Evolutionary conservation across 1,284 basidiomycete species (phyloP).

Genomic region (Sporisorium iseilematis-ciliati): DNA sequence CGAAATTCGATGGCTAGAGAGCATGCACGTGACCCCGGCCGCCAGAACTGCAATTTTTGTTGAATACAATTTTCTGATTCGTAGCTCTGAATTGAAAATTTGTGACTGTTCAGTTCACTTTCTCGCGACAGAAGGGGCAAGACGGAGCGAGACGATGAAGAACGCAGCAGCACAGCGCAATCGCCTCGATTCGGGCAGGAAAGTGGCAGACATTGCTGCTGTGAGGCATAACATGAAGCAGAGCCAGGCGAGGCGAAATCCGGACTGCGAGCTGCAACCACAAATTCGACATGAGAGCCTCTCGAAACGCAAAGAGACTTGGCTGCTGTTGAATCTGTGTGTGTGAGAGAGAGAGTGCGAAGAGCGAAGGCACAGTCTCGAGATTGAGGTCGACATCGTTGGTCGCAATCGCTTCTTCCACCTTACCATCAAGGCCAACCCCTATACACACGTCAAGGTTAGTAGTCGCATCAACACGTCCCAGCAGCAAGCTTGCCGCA

Average conservation of each 20-base stretch:
- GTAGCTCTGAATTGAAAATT: background rate
- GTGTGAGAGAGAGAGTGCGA: background rate
- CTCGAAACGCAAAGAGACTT: background rate
- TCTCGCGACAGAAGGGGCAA: too few relatives aligned
- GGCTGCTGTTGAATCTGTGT: constrained; percentile 2
- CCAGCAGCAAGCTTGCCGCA: constrained; percentile 4
- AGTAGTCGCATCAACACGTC: constrained; percentile 23
- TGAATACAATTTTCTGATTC: too few relatives aligned
- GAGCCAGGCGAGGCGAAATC: background rate
- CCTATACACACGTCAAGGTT: constrained; percentile 58
- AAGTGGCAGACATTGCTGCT: too few relatives aligned
- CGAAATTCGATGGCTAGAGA: background rate
- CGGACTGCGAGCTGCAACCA: constrained; percentile 2
- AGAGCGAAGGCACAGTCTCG: constrained; percentile 16
- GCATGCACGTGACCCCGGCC: constrained; percentile 1
- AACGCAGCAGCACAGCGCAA: background rate
- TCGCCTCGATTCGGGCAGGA: background rate
- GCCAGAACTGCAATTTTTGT: constrained; percentile 4
- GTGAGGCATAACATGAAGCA: background rate
- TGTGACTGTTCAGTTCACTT: background rate
- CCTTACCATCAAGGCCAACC: constrained; percentile 55
- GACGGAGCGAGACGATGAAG: too few relatives aligned
- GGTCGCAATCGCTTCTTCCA: constrained; percentile 29
- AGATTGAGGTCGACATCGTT: constrained; percentile 36
- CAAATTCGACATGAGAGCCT: background rate